Base-by-base conservation (phyloP, 257 asterid species). In the Jacaranda mimosifolia region DNA sequence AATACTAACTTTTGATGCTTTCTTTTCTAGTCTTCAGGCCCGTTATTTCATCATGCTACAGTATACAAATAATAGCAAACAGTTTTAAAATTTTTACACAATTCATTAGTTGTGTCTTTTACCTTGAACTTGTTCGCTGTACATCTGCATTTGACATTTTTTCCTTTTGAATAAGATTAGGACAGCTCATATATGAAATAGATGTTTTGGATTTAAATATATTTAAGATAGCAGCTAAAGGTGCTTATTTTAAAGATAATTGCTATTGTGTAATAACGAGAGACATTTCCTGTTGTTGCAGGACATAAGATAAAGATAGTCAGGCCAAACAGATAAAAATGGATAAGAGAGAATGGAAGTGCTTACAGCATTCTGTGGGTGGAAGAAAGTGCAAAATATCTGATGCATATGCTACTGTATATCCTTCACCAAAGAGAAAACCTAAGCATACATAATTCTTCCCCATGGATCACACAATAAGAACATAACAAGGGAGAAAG, bases 391-490 rank as follows among this genome's bases (percentile, higher is more conserved):
- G 97, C 49, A 97, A 93, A 86, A 91, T 80, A 55, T 93, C 98
- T 56, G 99, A n/a, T n/a, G 32, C 32, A 26, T 26, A 96, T 64
- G 97, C 99, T 62, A 93, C 90, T 89, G 82, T 89, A 87, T 70
- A 85, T 71, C 84, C 87, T 88, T 85, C 85, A 70, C 98, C 99
- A 79, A 96, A 96, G 70, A 91, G 89, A 88, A 96, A 96, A 59
- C 98, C 98, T 66, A 93, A 79, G 82, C 97, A 91, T 49, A 89
- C 85, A 75, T 96, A 96, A 83, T 26, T 96, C 99, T 85, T 96
- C 97, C 48, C 99, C 99, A 70, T 96, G 99, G 98, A 96, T 96
- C 83, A 96, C 99, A 98, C 93, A 75, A 63, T 77, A 81, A 75
- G 60, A 69, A 76, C 80, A 75, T 32, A 53, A 76, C 52, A 56